Evolutionary conservation across 75 land plant genomes (phyloP).

Genomic region (Sequoiadendron giganteum): DNA sequence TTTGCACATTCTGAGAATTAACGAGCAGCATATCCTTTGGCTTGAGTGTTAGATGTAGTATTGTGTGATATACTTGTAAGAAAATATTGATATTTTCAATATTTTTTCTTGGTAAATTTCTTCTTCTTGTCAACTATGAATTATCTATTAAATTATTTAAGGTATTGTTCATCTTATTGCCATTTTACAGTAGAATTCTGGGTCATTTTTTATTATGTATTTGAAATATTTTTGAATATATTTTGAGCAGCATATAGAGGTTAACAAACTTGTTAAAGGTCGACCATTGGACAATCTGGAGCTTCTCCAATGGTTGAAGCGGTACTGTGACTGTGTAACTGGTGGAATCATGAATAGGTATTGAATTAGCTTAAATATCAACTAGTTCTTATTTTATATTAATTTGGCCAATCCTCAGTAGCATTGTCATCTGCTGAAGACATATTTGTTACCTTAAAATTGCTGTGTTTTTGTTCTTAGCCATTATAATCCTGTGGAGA

Average conservation of each 20-base stretch:
- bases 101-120: neutral
- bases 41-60: neutral
- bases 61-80: neutral
- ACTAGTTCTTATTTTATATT: neutral
- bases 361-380: neutral
- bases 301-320: slow-evolving; percentile 78
- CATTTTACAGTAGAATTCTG: neutral
- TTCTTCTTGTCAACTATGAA: neutral
- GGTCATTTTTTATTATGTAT: neutral
- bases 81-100: neutral
- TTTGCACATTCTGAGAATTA: neutral
- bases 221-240: slow-evolving; percentile 67
- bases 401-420: neutral
- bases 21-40: neutral
- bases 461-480: slow-evolving; percentile 13
- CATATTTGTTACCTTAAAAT: neutral
- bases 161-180: neutral
- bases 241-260: slow-evolving; percentile 58
- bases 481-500: slow-evolving; percentile 73
- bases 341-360: slow-evolving; percentile 61
- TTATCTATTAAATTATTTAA: neutral
- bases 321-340: slow-evolving; percentile 72
- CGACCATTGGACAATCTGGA: slow-evolving; percentile 77
- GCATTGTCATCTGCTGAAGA: neutral
- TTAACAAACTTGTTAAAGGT: slow-evolving; percentile 74